These are phyloP conservation scores for Dendrobium nobile DNA, from an alignment of 106 monocot genomes.

Conservation along the genomic window DNA sequence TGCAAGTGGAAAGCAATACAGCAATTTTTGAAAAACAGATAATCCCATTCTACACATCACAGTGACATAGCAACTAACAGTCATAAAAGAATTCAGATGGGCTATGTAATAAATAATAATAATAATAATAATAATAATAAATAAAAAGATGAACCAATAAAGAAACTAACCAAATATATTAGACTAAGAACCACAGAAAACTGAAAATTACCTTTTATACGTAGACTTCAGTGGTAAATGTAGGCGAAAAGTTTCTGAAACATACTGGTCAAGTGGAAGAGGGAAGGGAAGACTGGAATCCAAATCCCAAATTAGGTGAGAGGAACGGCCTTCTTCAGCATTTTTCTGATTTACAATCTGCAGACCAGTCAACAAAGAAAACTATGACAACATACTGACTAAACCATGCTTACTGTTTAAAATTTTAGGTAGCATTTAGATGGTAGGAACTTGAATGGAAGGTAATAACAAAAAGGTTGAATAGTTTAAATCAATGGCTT, in stretches of 20 bases:
- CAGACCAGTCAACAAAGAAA: not conserved
- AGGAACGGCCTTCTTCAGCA: constrained; percentile 10
- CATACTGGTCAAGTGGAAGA: constrained; percentile 36
- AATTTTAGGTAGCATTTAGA: not conserved
- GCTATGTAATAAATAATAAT: too few relatives aligned
- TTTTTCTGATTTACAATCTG: constrained; percentile 24
- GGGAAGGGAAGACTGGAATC: constrained; percentile 81
- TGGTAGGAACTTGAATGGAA: not conserved
- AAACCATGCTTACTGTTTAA: not conserved
- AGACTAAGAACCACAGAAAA: not conserved
- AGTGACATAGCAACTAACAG: not conserved
- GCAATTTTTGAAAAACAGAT: not conserved
- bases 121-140: too few relatives aligned
- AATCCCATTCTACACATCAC: not conserved
- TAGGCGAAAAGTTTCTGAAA: constrained; percentile 48
- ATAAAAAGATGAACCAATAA: not conserved
- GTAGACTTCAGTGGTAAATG: constrained; percentile 16
- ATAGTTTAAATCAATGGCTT: not conserved
- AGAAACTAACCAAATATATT: not conserved
- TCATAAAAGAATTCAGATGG: too few relatives aligned
- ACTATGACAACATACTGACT: not conserved
- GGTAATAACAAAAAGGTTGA: not conserved
- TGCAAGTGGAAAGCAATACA: not conserved
- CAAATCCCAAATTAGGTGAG: constrained; percentile 69
- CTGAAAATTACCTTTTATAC: constrained; percentile 43